Evolutionary conservation across 1,284 basidiomycete species (phyloP).

Genomic region (Cronartium quercuum): DNA sequence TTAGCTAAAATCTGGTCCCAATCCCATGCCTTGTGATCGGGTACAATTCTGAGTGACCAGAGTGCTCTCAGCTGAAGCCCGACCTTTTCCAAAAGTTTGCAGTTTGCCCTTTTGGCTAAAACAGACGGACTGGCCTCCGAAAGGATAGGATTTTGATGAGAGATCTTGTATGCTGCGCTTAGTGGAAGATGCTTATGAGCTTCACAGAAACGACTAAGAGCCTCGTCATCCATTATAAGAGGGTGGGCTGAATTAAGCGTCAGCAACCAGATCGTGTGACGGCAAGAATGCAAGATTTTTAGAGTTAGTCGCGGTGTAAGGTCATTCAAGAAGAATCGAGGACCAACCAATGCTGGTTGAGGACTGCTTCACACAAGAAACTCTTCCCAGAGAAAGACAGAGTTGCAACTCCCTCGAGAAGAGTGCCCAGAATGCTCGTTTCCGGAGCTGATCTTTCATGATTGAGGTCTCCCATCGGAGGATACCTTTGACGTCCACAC

Average conservation of each 20-base stretch:
- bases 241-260: neutral
- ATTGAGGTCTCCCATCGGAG: slow-evolving; percentile 22
- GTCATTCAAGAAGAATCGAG: no score
- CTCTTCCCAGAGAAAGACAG: slow-evolving; percentile 12
- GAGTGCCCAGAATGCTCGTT: slow-evolving; percentile 16
- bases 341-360: slow-evolving; percentile 4
- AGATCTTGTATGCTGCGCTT: neutral
- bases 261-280: neutral
- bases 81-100: neutral
- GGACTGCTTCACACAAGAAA: neutral
- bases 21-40: neutral
- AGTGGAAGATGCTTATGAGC: neutral
- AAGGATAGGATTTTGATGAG: neutral
- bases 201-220: slow-evolving; percentile 14
- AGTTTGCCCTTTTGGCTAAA: neutral
- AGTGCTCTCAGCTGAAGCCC: neutral
- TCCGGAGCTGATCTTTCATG: slow-evolving; percentile 33
- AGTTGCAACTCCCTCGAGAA: slow-evolving; percentile 1
- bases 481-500: neutral
- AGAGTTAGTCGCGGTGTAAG: no score
- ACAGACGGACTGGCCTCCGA: neutral
- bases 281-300: no score
- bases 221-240: slow-evolving; percentile 6
- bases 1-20: slow-evolving; percentile 5
- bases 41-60: neutral